These are phyloP conservation scores for Nitzschia putrida DNA, from an alignment of 108 stramenopile genomes.

Conservation along the genomic window DNA sequence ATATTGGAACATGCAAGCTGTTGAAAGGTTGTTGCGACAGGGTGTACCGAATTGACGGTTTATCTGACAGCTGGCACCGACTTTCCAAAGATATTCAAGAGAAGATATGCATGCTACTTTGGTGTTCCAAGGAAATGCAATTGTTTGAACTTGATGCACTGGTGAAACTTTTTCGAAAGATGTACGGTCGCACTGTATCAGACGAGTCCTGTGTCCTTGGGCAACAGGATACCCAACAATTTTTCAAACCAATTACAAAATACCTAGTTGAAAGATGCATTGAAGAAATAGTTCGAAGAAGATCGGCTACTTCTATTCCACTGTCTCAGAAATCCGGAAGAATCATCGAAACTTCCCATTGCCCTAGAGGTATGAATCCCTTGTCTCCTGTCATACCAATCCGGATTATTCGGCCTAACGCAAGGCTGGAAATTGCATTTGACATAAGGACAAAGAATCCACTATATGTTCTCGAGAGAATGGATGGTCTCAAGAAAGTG, in stretches of 20 bases:
- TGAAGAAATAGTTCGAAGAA: too few relatives aligned
- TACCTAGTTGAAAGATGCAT: background rate
- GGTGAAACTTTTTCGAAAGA: background rate
- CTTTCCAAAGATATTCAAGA: too few relatives aligned
- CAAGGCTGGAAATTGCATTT: slow-evolving; percentile 68
- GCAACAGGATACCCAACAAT: background rate
- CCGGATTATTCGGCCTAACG: slow-evolving; percentile 56
- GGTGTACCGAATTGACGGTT: too few relatives aligned
- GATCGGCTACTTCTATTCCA: too few relatives aligned
- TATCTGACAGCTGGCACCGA: too few relatives aligned
- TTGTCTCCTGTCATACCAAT: slow-evolving; percentile 43
- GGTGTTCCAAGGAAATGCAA: background rate
- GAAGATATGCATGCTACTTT: background rate
- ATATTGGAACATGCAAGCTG: too few relatives aligned
- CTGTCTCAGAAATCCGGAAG: too few relatives aligned
- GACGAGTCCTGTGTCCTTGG: too few relatives aligned
- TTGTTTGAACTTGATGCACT: background rate
- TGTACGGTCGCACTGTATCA: background rate
- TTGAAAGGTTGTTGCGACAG: too few relatives aligned
- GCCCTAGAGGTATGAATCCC: too few relatives aligned
- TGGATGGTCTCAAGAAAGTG: background rate
- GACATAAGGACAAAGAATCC: slow-evolving; percentile 67
- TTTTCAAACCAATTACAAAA: slow-evolving; percentile 6
- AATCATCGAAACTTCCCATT: too few relatives aligned
- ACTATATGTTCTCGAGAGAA: slow-evolving; percentile 60